phyloP scores from a whole-genome alignment of 345 rosid genomes.

The Cardamine occulta region DNA sequence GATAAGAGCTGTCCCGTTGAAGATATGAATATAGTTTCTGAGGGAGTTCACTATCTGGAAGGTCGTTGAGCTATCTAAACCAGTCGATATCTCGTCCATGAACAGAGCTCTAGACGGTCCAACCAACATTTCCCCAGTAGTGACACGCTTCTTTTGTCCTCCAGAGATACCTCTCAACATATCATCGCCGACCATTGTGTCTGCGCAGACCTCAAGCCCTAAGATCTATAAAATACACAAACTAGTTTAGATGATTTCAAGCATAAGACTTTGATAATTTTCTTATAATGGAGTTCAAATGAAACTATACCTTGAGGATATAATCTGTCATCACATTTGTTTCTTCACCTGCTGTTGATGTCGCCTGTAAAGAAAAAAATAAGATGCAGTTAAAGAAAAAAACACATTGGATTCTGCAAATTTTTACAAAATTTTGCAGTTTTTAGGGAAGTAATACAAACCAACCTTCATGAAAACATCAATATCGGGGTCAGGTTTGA shows the following conservation, averaged over 20 bases:
- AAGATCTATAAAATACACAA: slow-evolving; percentile 50
- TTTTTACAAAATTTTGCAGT: not conserved
- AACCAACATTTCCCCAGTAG: slow-evolving; percentile 86
- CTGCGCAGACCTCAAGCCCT: slow-evolving; percentile 73
- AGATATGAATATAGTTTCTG: slow-evolving; percentile 59
- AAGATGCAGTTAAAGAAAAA: not conserved
- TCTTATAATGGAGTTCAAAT: not conserved
- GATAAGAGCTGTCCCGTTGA: slow-evolving; percentile 67
- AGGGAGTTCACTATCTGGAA: slow-evolving; percentile 70
- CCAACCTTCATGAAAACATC: slow-evolving; percentile 89
- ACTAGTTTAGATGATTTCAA: slow-evolving; percentile 4
- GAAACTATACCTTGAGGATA: slow-evolving; percentile 57
- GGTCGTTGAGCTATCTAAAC: slow-evolving; percentile 83
- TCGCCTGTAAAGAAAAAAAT: slow-evolving; percentile 48
- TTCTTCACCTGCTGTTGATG: slow-evolving; percentile 53
- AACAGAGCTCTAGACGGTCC: slow-evolving; percentile 73
- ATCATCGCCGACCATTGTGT: slow-evolving; percentile 69
- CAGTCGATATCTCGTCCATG: slow-evolving; percentile 89
- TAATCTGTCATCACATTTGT: slow-evolving; percentile 64
- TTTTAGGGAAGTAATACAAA: not conserved
- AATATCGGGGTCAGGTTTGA: slow-evolving; percentile 78
- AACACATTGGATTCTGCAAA: not conserved
- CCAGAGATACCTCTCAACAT: slow-evolving; percentile 79
- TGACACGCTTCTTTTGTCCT: slow-evolving; percentile 75
- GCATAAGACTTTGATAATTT: slow-evolving; percentile 1